Percentiles rank a stretch among this genome's conserved stretches.
These are phyloP conservation scores for Hyaloperonospora arabidopsidis DNA, from an alignment of 352 stramenopile species.

Conservation along the genomic window DNA sequence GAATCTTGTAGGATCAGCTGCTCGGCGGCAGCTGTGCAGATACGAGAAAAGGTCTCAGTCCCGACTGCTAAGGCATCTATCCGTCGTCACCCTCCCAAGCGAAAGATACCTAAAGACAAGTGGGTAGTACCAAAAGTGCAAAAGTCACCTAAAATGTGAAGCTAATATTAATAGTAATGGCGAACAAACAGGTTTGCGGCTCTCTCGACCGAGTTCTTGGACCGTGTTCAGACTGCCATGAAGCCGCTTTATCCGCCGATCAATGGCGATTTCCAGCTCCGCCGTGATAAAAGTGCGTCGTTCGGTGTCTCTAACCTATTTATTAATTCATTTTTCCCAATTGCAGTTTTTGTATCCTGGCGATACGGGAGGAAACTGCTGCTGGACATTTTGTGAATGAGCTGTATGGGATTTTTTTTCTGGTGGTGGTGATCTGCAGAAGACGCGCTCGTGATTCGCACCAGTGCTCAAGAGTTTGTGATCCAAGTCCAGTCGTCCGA, in stretches of 20 bases:
- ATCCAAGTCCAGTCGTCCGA: constrained; percentile 47
- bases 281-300: constrained; percentile 32
- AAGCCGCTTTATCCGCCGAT: constrained; percentile 51
- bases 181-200: constrained; percentile 38
- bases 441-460: constrained; percentile 38
- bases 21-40: constrained; percentile 11
- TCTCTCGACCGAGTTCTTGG: constrained; percentile 48
- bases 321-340: background rate
- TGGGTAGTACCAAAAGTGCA: constrained; percentile 16
- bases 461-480: constrained; percentile 51
- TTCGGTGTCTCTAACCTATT: background rate
- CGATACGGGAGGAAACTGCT: background rate
- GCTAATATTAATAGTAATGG: background rate
- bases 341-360: background rate
- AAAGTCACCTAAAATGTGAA: background rate
- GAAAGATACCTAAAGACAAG: constrained; percentile 50
- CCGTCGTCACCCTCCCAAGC: constrained; percentile 33
- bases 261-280: constrained; percentile 51
- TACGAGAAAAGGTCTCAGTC: constrained; percentile 34
- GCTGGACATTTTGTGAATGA: background rate
- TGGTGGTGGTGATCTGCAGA: constrained; percentile 16
- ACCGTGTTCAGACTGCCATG: constrained; percentile 53
- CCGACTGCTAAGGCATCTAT: constrained; percentile 13
- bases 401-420: background rate
- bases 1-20: constrained; percentile 11